Base-by-base conservation (phyloP, 192 early-diverging fungal species). In the Pilaira anomala region DNA sequence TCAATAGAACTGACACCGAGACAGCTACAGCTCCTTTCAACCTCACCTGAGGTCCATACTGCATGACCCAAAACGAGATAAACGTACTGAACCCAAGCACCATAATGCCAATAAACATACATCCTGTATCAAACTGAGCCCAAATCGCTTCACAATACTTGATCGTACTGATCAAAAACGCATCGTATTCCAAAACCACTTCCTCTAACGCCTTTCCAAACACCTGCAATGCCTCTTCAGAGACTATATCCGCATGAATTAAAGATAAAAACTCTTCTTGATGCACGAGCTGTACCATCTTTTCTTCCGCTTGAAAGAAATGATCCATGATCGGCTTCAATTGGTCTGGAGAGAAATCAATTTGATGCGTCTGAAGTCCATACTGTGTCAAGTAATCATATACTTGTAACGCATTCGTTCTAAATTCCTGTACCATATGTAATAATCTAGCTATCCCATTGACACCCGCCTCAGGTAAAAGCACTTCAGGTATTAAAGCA, bases 81-180 rank as follows among this genome's bases (percentile, higher is more conserved):
- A 61, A 5, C 9, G 49, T 48, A 7, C 49, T 42, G 22, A 41
- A 18, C 22, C 56, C 45, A 18, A 93, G 67, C 2, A 92, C 70
- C 11, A 76, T 42, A 1, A 88, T 78, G 9, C 96, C 96, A 7
- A 86, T 60, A 0, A 82, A 60, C 69, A 98, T 97, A 30, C 91
- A 75, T 1, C 79, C 77, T 6, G 84, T 72, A 52, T 98, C 93
- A 67, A 98, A 98, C 28, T 93, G 90, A 14, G 94, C 92, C 96
- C 96, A 98, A 40, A 92, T 83, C 29, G 81, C 74, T n/a, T 92
- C 86, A 59, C 90, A 84, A 16, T 85, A 82, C 13, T 80, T 79
- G 13, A 98, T 78, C 0, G 89, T 80, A 5, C 68, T 67, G 0
- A 87, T 71, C 44, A 88, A 73, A 58, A 90, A 76, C 19, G 60